A percentile compares a stretch with the other conserved stretches of the same genome.
Conservation (phyloP, 2,329 filamentous ascomycete species). For the Colletotrichum sansevieriae region DNA sequence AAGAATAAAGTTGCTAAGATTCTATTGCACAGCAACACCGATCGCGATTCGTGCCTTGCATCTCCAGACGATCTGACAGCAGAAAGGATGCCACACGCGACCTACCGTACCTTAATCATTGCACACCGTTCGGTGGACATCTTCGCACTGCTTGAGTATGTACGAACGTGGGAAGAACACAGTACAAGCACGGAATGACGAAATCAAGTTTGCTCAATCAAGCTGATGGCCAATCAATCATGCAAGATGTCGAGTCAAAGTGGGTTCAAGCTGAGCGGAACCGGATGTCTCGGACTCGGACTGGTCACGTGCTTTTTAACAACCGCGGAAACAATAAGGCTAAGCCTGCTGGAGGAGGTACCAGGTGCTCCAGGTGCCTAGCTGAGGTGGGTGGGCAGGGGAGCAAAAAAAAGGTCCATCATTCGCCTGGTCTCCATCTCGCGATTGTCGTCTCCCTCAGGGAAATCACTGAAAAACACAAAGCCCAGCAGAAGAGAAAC, state of each 20-base stretch:
- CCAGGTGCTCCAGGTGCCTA: not conserved
- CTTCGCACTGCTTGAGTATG: no score
- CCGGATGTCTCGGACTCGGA: slow-evolving; percentile 19
- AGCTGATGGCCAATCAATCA: slow-evolving; percentile 9
- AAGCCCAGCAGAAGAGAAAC: slow-evolving; percentile 12
- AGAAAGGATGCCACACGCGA: no score
- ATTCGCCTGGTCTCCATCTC: slow-evolving; percentile 31
- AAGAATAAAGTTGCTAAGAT: no score
- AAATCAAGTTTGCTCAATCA: no score
- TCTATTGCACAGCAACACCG: no score
- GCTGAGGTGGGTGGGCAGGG: slow-evolving; percentile 9
- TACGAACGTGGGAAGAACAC: no score
- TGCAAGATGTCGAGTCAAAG: slow-evolving; percentile 3
- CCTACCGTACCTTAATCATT: no score
- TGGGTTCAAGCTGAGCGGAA: not conserved
- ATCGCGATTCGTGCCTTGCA: no score
- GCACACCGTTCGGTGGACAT: no score
- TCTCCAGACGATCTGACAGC: no score
- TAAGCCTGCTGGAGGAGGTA: slow-evolving; percentile 22
- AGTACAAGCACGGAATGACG: no score
- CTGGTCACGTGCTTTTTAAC: slow-evolving; percentile 39
- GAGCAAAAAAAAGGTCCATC: slow-evolving; percentile 29
- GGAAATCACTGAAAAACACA: not conserved
- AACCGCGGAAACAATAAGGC: slow-evolving; percentile 14
- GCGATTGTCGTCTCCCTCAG: slow-evolving; percentile 7